Evolutionary conservation across 2,329 filamentous ascomycete species (phyloP).

Genomic region (Exophiala calicioides): DNA sequence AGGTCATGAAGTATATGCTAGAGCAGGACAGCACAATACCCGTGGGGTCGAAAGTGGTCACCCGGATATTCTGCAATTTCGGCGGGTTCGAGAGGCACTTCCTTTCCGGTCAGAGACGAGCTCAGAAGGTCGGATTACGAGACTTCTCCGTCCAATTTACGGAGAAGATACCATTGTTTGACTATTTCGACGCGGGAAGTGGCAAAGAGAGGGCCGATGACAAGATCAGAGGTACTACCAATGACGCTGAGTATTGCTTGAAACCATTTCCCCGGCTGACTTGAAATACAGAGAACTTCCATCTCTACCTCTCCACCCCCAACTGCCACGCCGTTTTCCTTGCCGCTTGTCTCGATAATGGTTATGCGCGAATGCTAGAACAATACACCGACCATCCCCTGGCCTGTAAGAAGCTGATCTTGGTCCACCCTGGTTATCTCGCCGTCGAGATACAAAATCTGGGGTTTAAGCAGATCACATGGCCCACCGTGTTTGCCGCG

Average conservation of each 20-base stretch:
- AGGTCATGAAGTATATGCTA: constrained; percentile 27
- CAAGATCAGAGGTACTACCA: constrained; percentile 27
- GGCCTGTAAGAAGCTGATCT: constrained; percentile 24
- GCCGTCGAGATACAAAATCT: constrained; percentile 20
- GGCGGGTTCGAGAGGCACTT: constrained; percentile 2
- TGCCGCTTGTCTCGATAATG: constrained; percentile 29
- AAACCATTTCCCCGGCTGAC: not conserved
- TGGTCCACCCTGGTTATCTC: constrained; percentile 25
- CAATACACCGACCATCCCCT: constrained; percentile 25
- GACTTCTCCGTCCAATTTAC: constrained; percentile 27
- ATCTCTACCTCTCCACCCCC: constrained; percentile 27
- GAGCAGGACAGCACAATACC: constrained; percentile 21
- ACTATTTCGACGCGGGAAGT: constrained; percentile 28
- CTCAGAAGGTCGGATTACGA: constrained; percentile 1
- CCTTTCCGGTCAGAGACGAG: constrained; percentile 4
- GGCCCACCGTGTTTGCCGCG: constrained; percentile 17
- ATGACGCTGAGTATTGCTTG: not conserved
- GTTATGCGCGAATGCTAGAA: constrained; percentile 30
- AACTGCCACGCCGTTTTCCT: constrained; percentile 29
- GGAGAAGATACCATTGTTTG: constrained; percentile 28
- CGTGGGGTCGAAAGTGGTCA: constrained; percentile 21
- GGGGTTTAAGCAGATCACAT: constrained; percentile 8
- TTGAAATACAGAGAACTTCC: constrained; percentile 25
- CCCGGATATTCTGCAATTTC: constrained; percentile 26
- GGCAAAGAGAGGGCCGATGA: constrained; percentile 31